Evolutionary conservation across 106 monocot genomes (phyloP), one percentile per base, ranked within the genome.

Genomic region (Phalaenopsis equestris): DNA sequence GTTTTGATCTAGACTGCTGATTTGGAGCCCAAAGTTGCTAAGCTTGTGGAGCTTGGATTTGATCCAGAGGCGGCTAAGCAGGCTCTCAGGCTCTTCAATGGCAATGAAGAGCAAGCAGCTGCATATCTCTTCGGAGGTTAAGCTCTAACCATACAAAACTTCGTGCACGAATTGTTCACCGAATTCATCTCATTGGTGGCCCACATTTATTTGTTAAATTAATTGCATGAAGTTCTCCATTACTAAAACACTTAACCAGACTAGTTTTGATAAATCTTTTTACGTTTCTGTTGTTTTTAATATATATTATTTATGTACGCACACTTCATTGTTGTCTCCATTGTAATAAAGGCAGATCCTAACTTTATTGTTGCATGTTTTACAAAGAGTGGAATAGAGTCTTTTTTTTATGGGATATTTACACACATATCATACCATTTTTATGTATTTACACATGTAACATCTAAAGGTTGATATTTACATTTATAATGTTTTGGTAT

Each of bases 101-200:
- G 94, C 82, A 94, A 98, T 41, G 98, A 98, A 83, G 94, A 98
- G 49, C 92, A 92, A 84, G 98, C 98, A 21, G 94, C 94, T 47
- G 90, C 85, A 6, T 93, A 79, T 80, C 84, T 96, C 41, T 96
- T 96, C 75, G 96, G 96, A 38, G 93, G 93, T 16, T 96, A 79
- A 70, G 14, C 39, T 7, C 70, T 39, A 70, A 70, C 70, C 14
- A 64, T 37, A 39, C 23, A 12, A 36, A 70, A 38, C 10, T 39
- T 37, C 38, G 3, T 61, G n/a, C 6, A 21, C 5, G 21, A 21
- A 8, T 12, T 30, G 19, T 57, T 57, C 4, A 57, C 19, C 8
- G 37, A 68, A 68, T 68, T 24, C 67, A 10, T 68, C 36, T 36
- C 36, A 24, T 68, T 68, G 47, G 47, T 8, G 47, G 47, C 47